phyloP scores from a whole-genome alignment of 1,139 yeast genomes.

The Yamadazyma mexicana region DNA sequence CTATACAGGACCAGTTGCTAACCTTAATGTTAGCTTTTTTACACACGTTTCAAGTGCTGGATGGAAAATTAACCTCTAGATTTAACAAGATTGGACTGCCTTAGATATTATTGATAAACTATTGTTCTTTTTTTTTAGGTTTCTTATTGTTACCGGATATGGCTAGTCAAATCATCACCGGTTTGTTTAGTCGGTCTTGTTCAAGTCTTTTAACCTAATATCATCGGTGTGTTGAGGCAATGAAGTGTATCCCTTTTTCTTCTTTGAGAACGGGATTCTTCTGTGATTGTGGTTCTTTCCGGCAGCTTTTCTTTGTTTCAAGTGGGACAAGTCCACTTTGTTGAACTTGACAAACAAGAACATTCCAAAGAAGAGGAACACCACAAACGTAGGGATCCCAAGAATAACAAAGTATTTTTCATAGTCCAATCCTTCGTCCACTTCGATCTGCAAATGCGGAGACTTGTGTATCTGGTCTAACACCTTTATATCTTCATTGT shows the following conservation, averaged over 20 bases:
- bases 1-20: too few species aligned
- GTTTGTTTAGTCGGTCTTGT: constrained; percentile 11
- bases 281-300: constrained; percentile 38
- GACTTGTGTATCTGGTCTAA: constrained; percentile 36
- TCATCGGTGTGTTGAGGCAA: constrained; percentile 32
- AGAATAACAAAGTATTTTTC: constrained; percentile 67
- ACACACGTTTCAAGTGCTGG: too few species aligned
- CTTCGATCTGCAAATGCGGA: constrained; percentile 36
- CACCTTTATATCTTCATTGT: constrained; percentile 51
- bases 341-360: constrained; percentile 61
- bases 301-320: constrained; percentile 46
- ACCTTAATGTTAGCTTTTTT: too few species aligned
- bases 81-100: too few species aligned
- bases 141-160: too few species aligned
- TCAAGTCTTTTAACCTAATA: constrained; percentile 13
- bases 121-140: too few species aligned
- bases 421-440: constrained; percentile 59
- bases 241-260: constrained; percentile 20
- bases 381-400: constrained; percentile 71
- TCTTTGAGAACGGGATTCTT: constrained; percentile 29
- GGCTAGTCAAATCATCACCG: too few species aligned
- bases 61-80: too few species aligned
- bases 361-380: constrained; percentile 61
- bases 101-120: too few species aligned
- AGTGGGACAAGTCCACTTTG: constrained; percentile 50